These are phyloP conservation scores for Sedum album DNA, from an alignment of 164 flowering plant genomes.

Conservation along the genomic window DNA sequence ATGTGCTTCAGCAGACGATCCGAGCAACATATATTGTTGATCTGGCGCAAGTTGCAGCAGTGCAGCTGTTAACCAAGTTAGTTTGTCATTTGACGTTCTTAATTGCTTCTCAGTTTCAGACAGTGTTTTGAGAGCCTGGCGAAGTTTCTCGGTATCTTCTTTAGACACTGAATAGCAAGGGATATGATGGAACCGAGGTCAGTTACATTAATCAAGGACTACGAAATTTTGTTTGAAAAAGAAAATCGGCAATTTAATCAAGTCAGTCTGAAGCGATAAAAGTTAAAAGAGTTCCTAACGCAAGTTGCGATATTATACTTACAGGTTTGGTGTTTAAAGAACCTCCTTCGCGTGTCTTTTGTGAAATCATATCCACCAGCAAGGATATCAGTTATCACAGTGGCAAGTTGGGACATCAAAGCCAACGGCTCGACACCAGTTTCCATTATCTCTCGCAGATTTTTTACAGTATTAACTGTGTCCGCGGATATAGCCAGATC, in stretches of 20 bases:
- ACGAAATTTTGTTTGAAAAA: neutral
- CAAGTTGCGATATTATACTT: conserved; percentile 26
- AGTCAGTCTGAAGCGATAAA: neutral
- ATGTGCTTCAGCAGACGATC: conserved; percentile 67
- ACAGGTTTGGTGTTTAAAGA: conserved; percentile 71
- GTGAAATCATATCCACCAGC: conserved; percentile 82
- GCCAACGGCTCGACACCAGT: conserved; percentile 92
- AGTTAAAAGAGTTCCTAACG: no score
- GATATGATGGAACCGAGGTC: neutral
- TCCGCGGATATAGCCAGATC: conserved; percentile 97
- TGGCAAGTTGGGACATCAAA: conserved; percentile 98
- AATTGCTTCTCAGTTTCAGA: conserved; percentile 98
- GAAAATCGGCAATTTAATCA: neutral
- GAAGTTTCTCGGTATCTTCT: conserved; percentile 93
- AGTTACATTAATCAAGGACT: neutral
- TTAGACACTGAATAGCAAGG: conserved; percentile 61
- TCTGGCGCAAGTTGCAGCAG: conserved; percentile 98
- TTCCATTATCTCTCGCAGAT: conserved; percentile 83
- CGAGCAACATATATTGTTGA: conserved; percentile 71
- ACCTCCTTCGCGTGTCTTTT: conserved; percentile 65
- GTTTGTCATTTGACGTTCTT: conserved; percentile 78
- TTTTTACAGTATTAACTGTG: conserved; percentile 93
- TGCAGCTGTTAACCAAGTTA: conserved; percentile 97
- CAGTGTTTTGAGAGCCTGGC: conserved; percentile 85
- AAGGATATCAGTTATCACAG: conserved; percentile 89